Conservation (phyloP, 2,329 filamentous ascomycete genomes). For the Fusarium piperis region DNA sequence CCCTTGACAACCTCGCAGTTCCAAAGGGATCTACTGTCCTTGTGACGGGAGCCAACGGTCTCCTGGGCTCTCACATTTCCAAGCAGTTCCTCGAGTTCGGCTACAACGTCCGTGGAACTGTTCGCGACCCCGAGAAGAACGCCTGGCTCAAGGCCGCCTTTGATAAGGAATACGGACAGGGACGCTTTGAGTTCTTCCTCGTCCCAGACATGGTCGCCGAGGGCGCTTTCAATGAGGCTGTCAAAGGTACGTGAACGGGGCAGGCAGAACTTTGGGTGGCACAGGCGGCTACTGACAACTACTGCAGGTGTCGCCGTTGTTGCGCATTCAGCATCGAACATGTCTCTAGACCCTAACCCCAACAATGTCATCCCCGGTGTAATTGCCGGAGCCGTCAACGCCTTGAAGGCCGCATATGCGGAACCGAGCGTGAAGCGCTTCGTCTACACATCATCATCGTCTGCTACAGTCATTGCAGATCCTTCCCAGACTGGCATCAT, state of each 20-base stretch:
- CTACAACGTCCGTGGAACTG: constrained; percentile 57
- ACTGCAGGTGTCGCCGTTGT: constrained; percentile 42
- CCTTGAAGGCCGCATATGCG: constrained; percentile 48
- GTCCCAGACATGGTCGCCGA: constrained; percentile 48
- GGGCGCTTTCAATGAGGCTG: constrained; percentile 39
- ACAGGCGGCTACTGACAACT: neutral
- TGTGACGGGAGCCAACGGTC: constrained; percentile 55
- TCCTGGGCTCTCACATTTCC: constrained; percentile 52
- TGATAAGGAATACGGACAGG: constrained; percentile 46
- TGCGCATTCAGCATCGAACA: constrained; percentile 50
- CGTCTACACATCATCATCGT: constrained; percentile 38
- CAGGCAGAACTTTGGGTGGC: too few relatives aligned
- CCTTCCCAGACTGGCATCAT: neutral
- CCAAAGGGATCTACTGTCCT: constrained; percentile 49
- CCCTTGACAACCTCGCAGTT: constrained; percentile 28
- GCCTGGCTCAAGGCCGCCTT: constrained; percentile 45
- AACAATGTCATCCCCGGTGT: constrained; percentile 49
- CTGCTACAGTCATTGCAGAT: neutral
- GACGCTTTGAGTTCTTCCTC: constrained; percentile 46
- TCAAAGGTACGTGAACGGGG: constrained; percentile 34
- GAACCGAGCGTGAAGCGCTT: constrained; percentile 51
- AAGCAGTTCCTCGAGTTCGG: constrained; percentile 51
- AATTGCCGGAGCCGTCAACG: constrained; percentile 39
- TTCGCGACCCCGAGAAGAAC: constrained; percentile 47
- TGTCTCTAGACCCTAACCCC: constrained; percentile 48